These are phyloP conservation scores for Lachnellula cervina DNA, from an alignment of 2,329 filamentous ascomycete species.

Conservation along the genomic window DNA sequence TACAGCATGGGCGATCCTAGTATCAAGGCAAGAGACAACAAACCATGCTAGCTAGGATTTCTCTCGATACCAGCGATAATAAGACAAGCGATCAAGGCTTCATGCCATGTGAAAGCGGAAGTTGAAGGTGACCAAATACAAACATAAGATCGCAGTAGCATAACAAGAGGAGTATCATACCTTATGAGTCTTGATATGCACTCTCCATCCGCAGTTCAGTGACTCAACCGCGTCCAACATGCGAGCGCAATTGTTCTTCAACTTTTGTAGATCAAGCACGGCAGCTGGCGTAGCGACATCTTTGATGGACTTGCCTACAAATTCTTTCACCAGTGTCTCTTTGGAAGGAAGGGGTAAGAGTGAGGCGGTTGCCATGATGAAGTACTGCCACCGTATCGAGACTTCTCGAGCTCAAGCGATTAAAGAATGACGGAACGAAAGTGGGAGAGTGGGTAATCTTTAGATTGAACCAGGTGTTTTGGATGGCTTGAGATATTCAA, in stretches of 20 bases:
- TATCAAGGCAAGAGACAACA: too few relatives aligned
- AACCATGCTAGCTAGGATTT: too few relatives aligned
- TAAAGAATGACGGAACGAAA: neutral
- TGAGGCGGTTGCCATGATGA: constrained; percentile 22
- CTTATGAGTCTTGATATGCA: constrained; percentile 83
- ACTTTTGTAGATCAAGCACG: constrained; percentile 62
- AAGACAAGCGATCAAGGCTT: too few relatives aligned
- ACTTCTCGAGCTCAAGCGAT: neutral
- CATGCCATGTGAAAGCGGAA: too few relatives aligned
- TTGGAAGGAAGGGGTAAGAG: constrained; percentile 31
- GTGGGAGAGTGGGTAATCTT: neutral
- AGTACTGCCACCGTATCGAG: neutral
- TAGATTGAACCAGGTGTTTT: neutral
- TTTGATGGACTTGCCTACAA: constrained; percentile 55
- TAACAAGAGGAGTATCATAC: constrained; percentile 35
- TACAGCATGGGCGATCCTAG: too few relatives aligned
- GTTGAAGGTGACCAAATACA: too few relatives aligned
- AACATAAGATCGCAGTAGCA: too few relatives aligned
- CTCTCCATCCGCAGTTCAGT: constrained; percentile 62
- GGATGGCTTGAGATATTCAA: neutral
- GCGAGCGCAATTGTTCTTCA: constrained; percentile 61
- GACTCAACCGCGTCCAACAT: constrained; percentile 62
- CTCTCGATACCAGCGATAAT: too few relatives aligned
- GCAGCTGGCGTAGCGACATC: constrained; percentile 62
- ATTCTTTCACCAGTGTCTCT: constrained; percentile 38